Evolutionary conservation across 208 protist species (phyloP).

Genomic region (Acanthamoeba royreba): DNA sequence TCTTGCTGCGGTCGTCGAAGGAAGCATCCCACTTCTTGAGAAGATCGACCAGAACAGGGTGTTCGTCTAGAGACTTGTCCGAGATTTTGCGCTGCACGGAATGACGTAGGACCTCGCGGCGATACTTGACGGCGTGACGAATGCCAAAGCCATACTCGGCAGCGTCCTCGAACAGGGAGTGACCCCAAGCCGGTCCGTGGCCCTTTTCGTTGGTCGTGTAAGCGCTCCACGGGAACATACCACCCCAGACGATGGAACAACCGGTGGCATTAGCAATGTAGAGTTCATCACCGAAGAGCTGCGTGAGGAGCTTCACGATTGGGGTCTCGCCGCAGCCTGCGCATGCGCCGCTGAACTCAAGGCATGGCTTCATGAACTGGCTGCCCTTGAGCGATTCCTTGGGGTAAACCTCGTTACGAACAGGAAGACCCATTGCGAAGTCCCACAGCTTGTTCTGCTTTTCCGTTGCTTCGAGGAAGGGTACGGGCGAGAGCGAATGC

Average conservation of each 20-base stretch:
- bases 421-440: conserved; percentile 48
- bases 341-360: conserved; percentile 84
- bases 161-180: conserved; percentile 82
- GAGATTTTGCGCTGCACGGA: neutral
- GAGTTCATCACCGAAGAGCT: conserved; percentile 81
- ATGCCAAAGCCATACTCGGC: conserved; percentile 82
- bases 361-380: conserved; percentile 77
- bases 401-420: conserved; percentile 44
- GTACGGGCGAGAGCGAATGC: conserved; percentile 67
- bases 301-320: conserved; percentile 81
- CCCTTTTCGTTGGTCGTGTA: conserved; percentile 77
- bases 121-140: conserved; percentile 34
- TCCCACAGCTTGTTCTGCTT: conserved; percentile 70
- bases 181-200: conserved; percentile 77
- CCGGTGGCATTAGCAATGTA: conserved; percentile 83
- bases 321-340: conserved; percentile 82
- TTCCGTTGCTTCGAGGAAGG: conserved; percentile 32
- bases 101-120: conserved; percentile 40
- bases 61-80: neutral
- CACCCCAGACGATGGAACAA: conserved; percentile 80
- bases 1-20: neutral
- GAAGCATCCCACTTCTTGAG: neutral
- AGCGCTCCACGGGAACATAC: conserved; percentile 57
- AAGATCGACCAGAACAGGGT: neutral
- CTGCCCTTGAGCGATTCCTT: conserved; percentile 67